These are phyloP conservation scores for Neurospora cerealis DNA, from an alignment of 495 filamentous ascomycete species.

Conservation along the genomic window DNA sequence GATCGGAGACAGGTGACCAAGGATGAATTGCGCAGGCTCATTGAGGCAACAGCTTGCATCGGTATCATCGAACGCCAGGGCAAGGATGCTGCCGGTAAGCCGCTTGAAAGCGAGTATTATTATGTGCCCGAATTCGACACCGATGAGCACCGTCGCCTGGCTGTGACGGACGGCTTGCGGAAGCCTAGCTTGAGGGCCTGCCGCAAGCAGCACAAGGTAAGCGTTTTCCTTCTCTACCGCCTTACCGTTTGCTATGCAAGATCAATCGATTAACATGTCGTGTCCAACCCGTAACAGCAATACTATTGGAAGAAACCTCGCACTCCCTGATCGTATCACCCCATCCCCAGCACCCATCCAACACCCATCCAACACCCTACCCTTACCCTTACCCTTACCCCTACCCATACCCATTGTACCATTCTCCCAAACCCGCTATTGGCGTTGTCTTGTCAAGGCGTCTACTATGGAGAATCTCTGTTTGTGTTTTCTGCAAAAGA, in stretches of 20 bases:
- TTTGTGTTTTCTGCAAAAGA: background rate
- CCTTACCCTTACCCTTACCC: background rate
- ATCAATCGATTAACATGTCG: slow-evolving; percentile 15
- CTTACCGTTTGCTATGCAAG: background rate
- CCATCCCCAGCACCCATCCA: background rate
- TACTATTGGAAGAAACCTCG: slow-evolving; percentile 82
- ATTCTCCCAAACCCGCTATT: background rate
- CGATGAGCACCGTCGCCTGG: slow-evolving; percentile 65
- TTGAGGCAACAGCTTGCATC: slow-evolving; percentile 64
- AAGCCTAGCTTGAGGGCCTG: slow-evolving; percentile 83
- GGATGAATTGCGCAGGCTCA: slow-evolving; percentile 54
- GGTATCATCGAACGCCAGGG: slow-evolving; percentile 83
- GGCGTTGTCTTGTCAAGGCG: background rate
- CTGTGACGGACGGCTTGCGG: slow-evolving; percentile 75
- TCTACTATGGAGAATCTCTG: background rate
- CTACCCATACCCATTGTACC: background rate
- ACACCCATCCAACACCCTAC: background rate
- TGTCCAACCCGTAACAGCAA: slow-evolving; percentile 49
- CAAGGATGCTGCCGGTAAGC: slow-evolving; percentile 92
- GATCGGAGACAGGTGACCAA: slow-evolving; percentile 45
- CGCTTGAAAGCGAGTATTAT: slow-evolving; percentile 91
- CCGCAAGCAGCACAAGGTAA: slow-evolving; percentile 92
- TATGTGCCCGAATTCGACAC: slow-evolving; percentile 87
- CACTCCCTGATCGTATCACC: slow-evolving; percentile 31
- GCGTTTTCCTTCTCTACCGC: slow-evolving; percentile 12